Evolutionary conservation across 2,329 filamentous ascomycete genomes (phyloP).

Genomic region (Trichocomaceae sp.): DNA sequence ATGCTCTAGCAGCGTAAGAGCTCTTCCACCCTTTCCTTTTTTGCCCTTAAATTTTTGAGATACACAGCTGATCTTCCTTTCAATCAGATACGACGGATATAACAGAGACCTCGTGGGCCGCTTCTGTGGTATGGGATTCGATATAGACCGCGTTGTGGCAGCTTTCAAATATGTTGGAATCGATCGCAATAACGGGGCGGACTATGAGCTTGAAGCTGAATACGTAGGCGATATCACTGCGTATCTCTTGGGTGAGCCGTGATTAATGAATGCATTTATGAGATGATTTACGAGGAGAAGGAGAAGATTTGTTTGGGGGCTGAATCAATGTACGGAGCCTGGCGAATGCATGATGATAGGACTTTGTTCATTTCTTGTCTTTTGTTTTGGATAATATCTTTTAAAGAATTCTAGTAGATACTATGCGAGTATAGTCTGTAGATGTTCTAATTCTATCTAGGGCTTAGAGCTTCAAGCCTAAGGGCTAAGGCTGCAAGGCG

Average conservation of each 20-base stretch:
- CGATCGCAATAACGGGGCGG: conserved; percentile 66
- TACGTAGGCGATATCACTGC: conserved; percentile 89
- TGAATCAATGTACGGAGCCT: conserved; percentile 21
- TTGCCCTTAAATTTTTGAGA: background rate
- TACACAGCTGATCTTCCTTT: conserved; percentile 23
- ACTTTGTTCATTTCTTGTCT: conserved; percentile 9
- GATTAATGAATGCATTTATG: conserved; percentile 18
- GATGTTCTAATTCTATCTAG: background rate
- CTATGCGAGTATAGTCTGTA: background rate
- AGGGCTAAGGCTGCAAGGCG: too few relatives aligned
- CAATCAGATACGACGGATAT: conserved; percentile 72
- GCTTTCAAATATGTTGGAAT: conserved; percentile 79
- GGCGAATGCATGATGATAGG: conserved; percentile 18
- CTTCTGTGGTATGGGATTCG: conserved; percentile 88
- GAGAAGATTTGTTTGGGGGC: background rate
- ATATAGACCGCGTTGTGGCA: conserved; percentile 75
- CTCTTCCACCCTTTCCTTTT: background rate
- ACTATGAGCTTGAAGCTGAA: conserved; percentile 82
- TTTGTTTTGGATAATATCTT: background rate
- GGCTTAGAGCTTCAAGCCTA: background rate
- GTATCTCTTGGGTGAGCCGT: conserved; percentile 71
- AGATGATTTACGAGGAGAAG: conserved; percentile 13
- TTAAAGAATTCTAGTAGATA: conserved; percentile 1
- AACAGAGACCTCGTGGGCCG: conserved; percentile 74
- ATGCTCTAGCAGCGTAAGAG: conserved; percentile 49